Conservation (phyloP, 2,329 filamentous ascomycete species). For the Knufia petricola region DNA sequence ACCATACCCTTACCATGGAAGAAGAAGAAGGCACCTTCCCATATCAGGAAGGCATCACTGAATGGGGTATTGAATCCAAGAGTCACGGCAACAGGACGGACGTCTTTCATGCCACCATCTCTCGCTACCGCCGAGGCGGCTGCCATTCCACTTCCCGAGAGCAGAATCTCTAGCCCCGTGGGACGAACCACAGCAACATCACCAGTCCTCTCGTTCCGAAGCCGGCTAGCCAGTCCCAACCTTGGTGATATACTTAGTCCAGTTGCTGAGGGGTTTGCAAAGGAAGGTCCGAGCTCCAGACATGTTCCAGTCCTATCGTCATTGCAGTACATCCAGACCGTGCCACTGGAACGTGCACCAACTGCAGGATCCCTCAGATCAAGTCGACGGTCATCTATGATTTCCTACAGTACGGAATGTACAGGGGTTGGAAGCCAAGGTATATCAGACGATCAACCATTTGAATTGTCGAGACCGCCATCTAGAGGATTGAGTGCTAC, state of each 20-base stretch:
- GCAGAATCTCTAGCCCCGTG: conserved; percentile 4
- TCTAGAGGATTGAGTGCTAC: conserved; percentile 2
- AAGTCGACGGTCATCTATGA: background rate
- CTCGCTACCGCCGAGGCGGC: conserved; percentile 1
- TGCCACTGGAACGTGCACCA: background rate
- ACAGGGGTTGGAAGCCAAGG: background rate
- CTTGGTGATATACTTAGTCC: conserved; percentile 7
- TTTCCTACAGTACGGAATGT: background rate
- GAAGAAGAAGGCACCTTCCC: background rate
- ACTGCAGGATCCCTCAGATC: background rate
- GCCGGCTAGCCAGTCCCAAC: conserved; percentile 7
- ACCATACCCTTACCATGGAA: conserved; percentile 8
- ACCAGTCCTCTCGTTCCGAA: conserved; percentile 7
- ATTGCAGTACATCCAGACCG: background rate
- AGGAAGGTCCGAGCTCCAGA: conserved; percentile 2
- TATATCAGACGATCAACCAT: background rate
- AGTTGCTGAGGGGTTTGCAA: conserved; percentile 7
- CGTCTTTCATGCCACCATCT: background rate
- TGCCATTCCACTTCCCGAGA: conserved; percentile 7
- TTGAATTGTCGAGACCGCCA: background rate
- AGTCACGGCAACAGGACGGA: background rate
- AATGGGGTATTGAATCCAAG: background rate
- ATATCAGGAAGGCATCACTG: background rate
- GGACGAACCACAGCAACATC: conserved; percentile 1
- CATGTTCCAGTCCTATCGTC: background rate